phyloP scores from a whole-genome alignment of 1,139 yeast species.

The Blastobotrys indianensis region DNA sequence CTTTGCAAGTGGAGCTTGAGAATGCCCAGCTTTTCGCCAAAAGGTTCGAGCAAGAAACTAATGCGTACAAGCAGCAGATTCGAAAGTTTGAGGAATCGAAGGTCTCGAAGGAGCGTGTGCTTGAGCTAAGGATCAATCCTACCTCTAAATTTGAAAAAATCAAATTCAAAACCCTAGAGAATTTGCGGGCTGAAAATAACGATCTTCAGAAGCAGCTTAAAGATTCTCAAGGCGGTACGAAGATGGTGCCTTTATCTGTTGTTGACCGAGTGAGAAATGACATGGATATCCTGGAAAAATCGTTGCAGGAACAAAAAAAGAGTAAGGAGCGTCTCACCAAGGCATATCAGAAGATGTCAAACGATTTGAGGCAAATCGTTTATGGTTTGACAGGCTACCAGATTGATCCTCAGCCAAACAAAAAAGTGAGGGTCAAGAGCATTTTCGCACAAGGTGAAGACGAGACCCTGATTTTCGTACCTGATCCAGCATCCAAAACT shows the following conservation, averaged over 20 bases:
- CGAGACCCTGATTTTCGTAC: conserved; percentile 35
- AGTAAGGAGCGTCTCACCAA: conserved; percentile 55
- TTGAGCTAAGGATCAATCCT: conserved; percentile 67
- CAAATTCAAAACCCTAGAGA: conserved; percentile 49
- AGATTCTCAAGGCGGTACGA: conserved; percentile 13
- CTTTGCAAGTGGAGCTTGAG: conserved; percentile 29
- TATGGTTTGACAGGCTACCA: conserved; percentile 67
- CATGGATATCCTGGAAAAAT: conserved; percentile 42
- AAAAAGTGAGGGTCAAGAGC: conserved; percentile 62
- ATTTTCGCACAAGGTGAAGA: conserved; percentile 39
- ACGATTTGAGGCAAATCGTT: conserved; percentile 64
- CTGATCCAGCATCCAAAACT: conserved; percentile 31
- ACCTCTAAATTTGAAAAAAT: conserved; percentile 57
- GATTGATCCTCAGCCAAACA: conserved; percentile 63
- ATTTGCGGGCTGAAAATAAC: conserved; percentile 56
- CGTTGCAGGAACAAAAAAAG: conserved; percentile 51
- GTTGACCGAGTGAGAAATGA: conserved; percentile 62
- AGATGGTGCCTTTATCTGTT: conserved; percentile 48
- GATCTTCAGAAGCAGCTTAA: conserved; percentile 38
- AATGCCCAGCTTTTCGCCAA: conserved; percentile 20
- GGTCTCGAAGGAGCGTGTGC: conserved; percentile 40
- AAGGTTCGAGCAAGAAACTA: conserved; percentile 24
- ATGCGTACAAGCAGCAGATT: conserved; percentile 37
- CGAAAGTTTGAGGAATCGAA: conserved; percentile 39
- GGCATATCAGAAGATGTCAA: conserved; percentile 63